phyloP scores from a whole-genome alignment of 345 rosid species.

The Clausena lansium region DNA sequence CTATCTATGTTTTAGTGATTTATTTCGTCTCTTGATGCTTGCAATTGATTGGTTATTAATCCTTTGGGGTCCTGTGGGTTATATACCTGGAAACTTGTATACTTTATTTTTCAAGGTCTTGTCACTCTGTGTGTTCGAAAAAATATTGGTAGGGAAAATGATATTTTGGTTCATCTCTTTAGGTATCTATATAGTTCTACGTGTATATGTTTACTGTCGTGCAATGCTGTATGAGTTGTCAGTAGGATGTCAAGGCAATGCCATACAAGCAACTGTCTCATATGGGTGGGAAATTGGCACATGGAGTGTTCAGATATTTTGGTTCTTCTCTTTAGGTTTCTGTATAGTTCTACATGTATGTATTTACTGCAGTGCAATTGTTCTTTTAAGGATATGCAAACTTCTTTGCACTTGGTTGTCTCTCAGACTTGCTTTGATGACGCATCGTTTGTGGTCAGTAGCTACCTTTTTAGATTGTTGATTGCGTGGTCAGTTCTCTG shows the following conservation, averaged over 20 bases:
- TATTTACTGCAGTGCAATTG: neutral
- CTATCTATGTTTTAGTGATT: neutral
- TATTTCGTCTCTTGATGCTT: neutral
- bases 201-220: neutral
- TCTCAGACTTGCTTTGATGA: neutral
- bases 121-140: neutral
- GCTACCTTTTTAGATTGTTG: neutral
- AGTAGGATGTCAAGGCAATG: too few relatives aligned
- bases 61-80: neutral
- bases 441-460: neutral
- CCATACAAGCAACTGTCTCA: too few relatives aligned
- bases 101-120: neutral
- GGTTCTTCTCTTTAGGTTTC: neutral
- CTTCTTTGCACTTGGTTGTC: neutral
- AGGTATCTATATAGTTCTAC: neutral
- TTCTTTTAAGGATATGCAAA: neutral
- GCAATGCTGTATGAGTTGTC: neutral
- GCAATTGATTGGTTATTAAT: too few relatives aligned
- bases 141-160: neutral
- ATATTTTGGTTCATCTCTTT: neutral
- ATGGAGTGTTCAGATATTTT: neutral
- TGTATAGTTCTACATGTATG: neutral
- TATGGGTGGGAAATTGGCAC: too few relatives aligned
- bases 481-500: neutral
- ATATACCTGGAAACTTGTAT: neutral